Evolutionary conservation across 306 rosid species (phyloP).

Genomic region (Glycine tomentella): DNA sequence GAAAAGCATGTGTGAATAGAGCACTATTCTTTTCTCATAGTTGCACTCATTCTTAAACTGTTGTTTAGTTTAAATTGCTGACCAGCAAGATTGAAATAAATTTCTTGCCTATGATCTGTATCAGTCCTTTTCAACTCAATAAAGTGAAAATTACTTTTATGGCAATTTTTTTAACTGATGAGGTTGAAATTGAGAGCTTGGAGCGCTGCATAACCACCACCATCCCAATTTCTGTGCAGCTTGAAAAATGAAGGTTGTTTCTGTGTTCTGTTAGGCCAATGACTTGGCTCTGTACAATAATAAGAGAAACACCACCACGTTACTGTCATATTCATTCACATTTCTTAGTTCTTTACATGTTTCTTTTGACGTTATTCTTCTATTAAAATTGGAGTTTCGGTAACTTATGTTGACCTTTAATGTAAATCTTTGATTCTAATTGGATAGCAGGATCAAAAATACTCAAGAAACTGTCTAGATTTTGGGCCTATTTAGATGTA

Average conservation of each 20-base stretch:
- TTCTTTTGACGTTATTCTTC: not conserved
- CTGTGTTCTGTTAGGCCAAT: not conserved
- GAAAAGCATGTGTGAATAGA: not conserved
- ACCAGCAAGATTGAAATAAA: not conserved
- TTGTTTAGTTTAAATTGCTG: conserved; percentile 30
- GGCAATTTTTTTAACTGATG: not conserved
- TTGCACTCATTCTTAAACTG: conserved; percentile 10
- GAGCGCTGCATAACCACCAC: not conserved
- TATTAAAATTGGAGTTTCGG: not conserved
- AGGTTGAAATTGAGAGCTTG: not conserved
- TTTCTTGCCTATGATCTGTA: not conserved
- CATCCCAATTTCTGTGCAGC: not conserved
- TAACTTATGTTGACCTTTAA: not conserved
- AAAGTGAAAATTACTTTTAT: not conserved
- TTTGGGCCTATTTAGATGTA: no score
- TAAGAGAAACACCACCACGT: not conserved
- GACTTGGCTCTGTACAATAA: conserved; percentile 4
- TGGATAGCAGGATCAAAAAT: no score
- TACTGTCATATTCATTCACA: conserved; percentile 4
- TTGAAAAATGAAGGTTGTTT: conserved; percentile 3
- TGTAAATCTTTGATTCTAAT: no score
- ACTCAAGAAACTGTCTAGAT: no score
- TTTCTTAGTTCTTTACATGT: not conserved
- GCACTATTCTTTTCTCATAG: conserved; percentile 7
- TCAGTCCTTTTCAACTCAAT: not conserved